Conservation (phyloP, 1,139 yeast genomes). For the Blastobotrys arbuscula region DNA sequence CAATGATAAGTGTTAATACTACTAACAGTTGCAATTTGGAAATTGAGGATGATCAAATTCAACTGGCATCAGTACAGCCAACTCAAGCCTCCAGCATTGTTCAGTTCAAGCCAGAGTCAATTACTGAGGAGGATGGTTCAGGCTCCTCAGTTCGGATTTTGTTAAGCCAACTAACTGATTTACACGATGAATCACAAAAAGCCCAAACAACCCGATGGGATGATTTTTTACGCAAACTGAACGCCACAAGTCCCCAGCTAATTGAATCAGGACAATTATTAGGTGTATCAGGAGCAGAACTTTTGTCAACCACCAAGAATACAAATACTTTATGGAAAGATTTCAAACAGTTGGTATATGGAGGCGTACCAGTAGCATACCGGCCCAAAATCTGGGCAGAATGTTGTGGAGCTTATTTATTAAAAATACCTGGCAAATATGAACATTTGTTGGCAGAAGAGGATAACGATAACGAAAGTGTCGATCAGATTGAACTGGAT, state of each 20-base stretch:
- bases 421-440: constrained; percentile 48
- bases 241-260: constrained; percentile 16
- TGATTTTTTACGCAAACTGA: constrained; percentile 31
- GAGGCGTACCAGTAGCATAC: constrained; percentile 47
- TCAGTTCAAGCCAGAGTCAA: constrained; percentile 4
- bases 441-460: constrained; percentile 29
- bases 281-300: constrained; percentile 39
- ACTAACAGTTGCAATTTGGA: neutral
- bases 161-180: constrained; percentile 31
- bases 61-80: constrained; percentile 8
- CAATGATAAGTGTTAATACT: neutral
- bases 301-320: constrained; percentile 15
- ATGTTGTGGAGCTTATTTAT: constrained; percentile 46
- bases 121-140: neutral
- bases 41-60: constrained; percentile 7
- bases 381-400: constrained; percentile 51
- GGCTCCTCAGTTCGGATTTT: constrained; percentile 25
- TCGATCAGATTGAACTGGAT: constrained; percentile 52
- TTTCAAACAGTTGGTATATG: constrained; percentile 38
- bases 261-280: constrained; percentile 35
- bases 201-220: constrained; percentile 34
- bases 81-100: constrained; percentile 3
- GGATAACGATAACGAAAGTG: constrained; percentile 30
- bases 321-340: constrained; percentile 26
- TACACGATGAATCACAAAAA: constrained; percentile 31